These are phyloP conservation scores for Madurella mycetomatis DNA, from an alignment of 2,329 filamentous ascomycete genomes.

Conservation along the genomic window DNA sequence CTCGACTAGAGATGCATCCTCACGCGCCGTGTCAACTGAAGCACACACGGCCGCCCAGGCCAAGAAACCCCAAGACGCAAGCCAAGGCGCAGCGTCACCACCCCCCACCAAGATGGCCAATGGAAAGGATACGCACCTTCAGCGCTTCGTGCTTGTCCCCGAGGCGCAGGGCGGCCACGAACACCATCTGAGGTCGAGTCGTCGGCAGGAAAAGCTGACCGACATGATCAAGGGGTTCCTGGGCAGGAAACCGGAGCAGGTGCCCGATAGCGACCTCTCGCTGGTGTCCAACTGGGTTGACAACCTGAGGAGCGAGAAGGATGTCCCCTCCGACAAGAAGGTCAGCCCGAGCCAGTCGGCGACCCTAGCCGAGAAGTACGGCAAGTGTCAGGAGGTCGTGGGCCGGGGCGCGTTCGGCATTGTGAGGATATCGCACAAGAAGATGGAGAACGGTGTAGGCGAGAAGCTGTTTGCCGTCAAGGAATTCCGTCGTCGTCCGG, in stretches of 20 bases:
- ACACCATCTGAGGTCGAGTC: constrained; percentile 83
- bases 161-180: constrained; percentile 67
- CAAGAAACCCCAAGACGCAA: constrained; percentile 13
- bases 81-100: constrained; percentile 11
- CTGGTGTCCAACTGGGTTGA: constrained; percentile 96
- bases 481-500: constrained; percentile 89
- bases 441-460: constrained; percentile 70
- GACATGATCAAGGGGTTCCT: constrained; percentile 87
- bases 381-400: constrained; percentile 96
- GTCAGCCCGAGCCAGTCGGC: constrained; percentile 68
- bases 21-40: constrained; percentile 34
- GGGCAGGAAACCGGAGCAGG: constrained; percentile 76
- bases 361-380: constrained; percentile 91
- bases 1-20: constrained; percentile 50
- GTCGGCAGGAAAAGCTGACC: constrained; percentile 88
- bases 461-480: constrained; percentile 97
- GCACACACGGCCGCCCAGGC: constrained; percentile 28
- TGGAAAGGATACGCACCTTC: constrained; percentile 28
- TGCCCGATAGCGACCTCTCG: constrained; percentile 75
- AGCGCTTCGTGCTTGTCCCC: constrained; percentile 49
- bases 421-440: constrained; percentile 95
- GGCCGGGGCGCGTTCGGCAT: constrained; percentile 96
- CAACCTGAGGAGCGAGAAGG: constrained; percentile 83
- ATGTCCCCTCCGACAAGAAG: constrained; percentile 73
- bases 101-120: constrained; percentile 33